Base-by-base conservation (phyloP, 2,329 filamentous ascomycete species). In the Sordariomycetes sp. region DNA sequence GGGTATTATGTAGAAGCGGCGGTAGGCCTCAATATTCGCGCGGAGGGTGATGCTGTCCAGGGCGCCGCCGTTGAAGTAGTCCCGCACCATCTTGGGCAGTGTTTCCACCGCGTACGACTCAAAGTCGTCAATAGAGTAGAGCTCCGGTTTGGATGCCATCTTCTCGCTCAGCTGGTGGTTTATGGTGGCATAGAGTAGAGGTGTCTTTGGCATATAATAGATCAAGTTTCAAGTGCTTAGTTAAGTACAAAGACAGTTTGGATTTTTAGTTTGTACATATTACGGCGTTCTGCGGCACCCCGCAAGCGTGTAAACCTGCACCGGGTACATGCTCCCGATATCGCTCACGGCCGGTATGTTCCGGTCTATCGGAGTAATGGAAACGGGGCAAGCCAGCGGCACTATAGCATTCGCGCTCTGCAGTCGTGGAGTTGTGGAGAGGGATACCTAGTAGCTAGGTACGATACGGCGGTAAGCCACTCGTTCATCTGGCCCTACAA, bases 51-150 rank as follows among this genome's bases (percentile, higher is more conserved):
- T 68, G 25, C 79, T 69, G 61, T 80, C 78, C 69, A 81, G 81
- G 5, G 79, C 77, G 6, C 80, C 80, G 60, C 77, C 79, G 64
- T 83, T 82, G 66, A 77, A 82, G 67, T 81, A 83, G 55, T 81
- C 79, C 64, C 69, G 62, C 34, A 71, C 69, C 69, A 72, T 73
- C 22, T 67, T 68, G 1, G 73, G 68, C 37, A 78, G 66, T 50
- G 67, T 72, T 22, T 67, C 66, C 56, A 69, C 70, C 16, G 70
- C 75, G 53, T 67, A 55, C 28, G 65, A 66, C 64, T 76, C 74
- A 18, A 78, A 62, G 51, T 78, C 76, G 10, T 60, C 54, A 54
- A 62, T 58, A 28, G 52, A 60, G 20, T 61, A 58, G 43, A 62
- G 58, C 53, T 57, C 32, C 32, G 60, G 58, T 54, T 61, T 54